Conservation (phyloP, 805 yeast genomes). For the Wickerhamomyces queroliae region DNA sequence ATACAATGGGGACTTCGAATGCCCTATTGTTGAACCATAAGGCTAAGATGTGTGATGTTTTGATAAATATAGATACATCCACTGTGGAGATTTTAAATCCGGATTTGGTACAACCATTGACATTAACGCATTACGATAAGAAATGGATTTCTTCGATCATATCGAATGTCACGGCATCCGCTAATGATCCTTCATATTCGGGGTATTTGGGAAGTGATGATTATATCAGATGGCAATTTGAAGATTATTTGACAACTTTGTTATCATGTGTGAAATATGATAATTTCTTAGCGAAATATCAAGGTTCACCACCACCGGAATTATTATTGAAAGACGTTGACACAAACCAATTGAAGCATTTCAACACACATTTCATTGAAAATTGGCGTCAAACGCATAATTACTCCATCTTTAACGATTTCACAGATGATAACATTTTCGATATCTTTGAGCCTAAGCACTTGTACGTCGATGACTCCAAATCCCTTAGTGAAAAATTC, state of each 20-base stretch:
- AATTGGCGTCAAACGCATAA: constrained; percentile 53
- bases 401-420: constrained; percentile 44
- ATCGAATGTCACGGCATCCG: constrained; percentile 33
- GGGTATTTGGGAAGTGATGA: constrained; percentile 77
- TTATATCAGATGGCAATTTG: constrained; percentile 80
- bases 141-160: constrained; percentile 64
- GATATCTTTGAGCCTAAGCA: constrained; percentile 50
- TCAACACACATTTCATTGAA: constrained; percentile 39
- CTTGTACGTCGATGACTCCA: constrained; percentile 19
- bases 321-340: constrained; percentile 23
- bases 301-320: constrained; percentile 29
- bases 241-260: constrained; percentile 79
- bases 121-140: constrained; percentile 56
- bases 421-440: constrained; percentile 67
- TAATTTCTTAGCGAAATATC: constrained; percentile 40
- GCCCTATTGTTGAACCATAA: constrained; percentile 68
- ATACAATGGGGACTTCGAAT: constrained; percentile 83
- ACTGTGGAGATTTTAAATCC: constrained; percentile 41
- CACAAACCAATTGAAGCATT: constrained; percentile 31
- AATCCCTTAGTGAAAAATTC: constrained; percentile 19
- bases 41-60: constrained; percentile 55
- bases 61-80: constrained; percentile 59
- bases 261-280: constrained; percentile 67
- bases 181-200: constrained; percentile 38
- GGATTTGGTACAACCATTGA: constrained; percentile 37